Percentiles rank a stretch among this genome's conserved stretches.
phyloP scores from a whole-genome alignment of 2,329 filamentous ascomycete genomes.

The Chrysoporthe puriensis region DNA sequence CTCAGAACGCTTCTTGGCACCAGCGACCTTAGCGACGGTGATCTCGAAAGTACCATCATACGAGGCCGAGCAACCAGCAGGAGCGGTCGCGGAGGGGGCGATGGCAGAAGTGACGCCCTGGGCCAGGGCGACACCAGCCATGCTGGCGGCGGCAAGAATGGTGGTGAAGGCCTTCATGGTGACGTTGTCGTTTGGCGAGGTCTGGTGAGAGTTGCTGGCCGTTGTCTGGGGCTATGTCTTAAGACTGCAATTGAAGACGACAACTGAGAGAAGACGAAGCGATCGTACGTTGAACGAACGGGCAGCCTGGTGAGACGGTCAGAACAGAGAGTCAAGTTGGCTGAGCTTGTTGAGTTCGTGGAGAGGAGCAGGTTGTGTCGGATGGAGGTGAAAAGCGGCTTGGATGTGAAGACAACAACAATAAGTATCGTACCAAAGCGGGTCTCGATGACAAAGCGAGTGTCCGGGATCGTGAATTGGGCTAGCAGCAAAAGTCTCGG shows the following conservation, averaged over 20 bases:
- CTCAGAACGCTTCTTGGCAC: slow-evolving; percentile 42
- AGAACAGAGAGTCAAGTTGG: slow-evolving; percentile 5
- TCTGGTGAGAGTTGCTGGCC: neutral
- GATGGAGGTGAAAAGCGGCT: slow-evolving; percentile 10
- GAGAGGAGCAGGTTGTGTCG: neutral
- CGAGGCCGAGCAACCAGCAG: slow-evolving; percentile 55
- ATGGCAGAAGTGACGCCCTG: slow-evolving; percentile 51
- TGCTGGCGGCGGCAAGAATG: slow-evolving; percentile 45
- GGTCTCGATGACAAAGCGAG: slow-evolving; percentile 27
- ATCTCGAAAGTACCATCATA: slow-evolving; percentile 62
- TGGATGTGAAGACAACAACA: neutral
- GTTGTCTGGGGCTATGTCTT: neutral
- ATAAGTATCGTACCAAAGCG: slow-evolving; percentile 11
- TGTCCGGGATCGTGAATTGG: slow-evolving; percentile 6
- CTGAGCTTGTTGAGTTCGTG: neutral
- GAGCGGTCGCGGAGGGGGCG: slow-evolving; percentile 45
- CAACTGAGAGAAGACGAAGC: slow-evolving; percentile 1
- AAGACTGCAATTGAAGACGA: neutral
- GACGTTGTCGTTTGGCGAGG: slow-evolving; percentile 19
- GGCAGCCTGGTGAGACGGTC: slow-evolving; percentile 8
- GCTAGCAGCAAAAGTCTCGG: slow-evolving; percentile 10
- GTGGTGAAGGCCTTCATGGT: slow-evolving; percentile 41
- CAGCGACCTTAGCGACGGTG: slow-evolving; percentile 49
- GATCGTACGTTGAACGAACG: slow-evolving; percentile 5
- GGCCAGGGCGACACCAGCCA: slow-evolving; percentile 46